Percentiles rank a stretch among this genome's conserved stretches.
These are phyloP conservation scores for Ustilago hordei DNA, from an alignment of 1,284 basidiomycete genomes.

Conservation along the genomic window DNA sequence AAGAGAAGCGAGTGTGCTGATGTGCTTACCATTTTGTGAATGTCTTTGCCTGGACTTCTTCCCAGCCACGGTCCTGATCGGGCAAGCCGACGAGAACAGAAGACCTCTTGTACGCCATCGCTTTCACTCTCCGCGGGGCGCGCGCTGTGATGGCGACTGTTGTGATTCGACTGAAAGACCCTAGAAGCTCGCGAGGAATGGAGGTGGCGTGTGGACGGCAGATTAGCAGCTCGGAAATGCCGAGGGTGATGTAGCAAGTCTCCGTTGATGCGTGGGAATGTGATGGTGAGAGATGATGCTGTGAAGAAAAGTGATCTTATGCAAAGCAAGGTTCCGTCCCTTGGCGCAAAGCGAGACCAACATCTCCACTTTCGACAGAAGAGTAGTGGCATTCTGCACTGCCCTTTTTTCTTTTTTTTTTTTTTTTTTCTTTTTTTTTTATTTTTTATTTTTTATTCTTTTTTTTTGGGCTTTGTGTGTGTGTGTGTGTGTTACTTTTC, in stretches of 20 bases:
- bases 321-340: slow-evolving; percentile 1
- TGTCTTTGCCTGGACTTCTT: slow-evolving; percentile 66
- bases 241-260: background rate
- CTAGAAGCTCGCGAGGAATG: background rate
- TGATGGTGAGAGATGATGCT: background rate
- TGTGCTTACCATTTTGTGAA: slow-evolving; percentile 66
- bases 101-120: slow-evolving; percentile 62
- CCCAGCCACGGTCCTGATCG: slow-evolving; percentile 65
- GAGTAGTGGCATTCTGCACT: background rate
- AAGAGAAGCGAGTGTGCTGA: background rate
- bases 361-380: slow-evolving; percentile 26
- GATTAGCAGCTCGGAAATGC: slow-evolving; percentile 3
- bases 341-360: slow-evolving; percentile 6
- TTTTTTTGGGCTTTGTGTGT: background rate
- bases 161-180: background rate
- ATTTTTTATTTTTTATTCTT: too few relatives aligned
- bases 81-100: slow-evolving; percentile 60
- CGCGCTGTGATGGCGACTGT: background rate
- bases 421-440: too few relatives aligned
- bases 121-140: background rate
- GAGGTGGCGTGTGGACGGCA: background rate
- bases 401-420: background rate
- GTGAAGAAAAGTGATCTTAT: background rate
- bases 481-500: slow-evolving; percentile 21
- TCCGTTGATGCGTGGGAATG: background rate